Evolutionary conservation across 78 protist species (phyloP).

Genomic region (Tieghemostelium lacteum): DNA sequence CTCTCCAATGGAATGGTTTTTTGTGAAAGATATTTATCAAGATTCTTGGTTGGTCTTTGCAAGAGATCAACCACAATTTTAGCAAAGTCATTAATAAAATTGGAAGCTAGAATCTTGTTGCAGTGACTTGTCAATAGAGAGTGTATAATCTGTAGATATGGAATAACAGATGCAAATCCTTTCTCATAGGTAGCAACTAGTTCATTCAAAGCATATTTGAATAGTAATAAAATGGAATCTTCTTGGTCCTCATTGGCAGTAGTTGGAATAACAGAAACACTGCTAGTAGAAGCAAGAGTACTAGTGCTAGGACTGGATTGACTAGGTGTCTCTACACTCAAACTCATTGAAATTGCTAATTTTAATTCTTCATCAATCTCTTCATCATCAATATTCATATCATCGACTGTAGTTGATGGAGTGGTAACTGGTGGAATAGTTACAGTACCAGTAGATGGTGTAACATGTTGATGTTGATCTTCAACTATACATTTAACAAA

Average conservation of each 20-base stretch:
- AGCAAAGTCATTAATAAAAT: background rate
- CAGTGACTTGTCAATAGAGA: background rate
- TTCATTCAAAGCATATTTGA: constrained; percentile 11
- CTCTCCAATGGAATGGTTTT: constrained; percentile 16
- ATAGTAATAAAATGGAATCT: background rate
- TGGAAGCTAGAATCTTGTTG: background rate
- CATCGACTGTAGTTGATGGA: background rate
- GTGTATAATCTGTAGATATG: constrained; percentile 30
- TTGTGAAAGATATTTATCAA: constrained; percentile 19
- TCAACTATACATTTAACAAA: constrained; percentile 35
- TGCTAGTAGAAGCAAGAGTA: background rate
- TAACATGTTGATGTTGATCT: background rate
- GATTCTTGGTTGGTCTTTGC: background rate
- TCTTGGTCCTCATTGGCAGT: background rate
- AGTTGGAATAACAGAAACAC: background rate
- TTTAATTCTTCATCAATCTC: constrained; percentile 37
- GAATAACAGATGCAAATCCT: constrained; percentile 23
- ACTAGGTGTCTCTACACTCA: background rate
- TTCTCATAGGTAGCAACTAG: background rate
- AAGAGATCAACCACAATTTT: background rate
- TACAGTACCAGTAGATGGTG: background rate
- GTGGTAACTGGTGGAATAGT: background rate
- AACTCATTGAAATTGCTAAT: constrained; percentile 58
- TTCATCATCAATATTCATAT: background rate
- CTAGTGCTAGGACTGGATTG: background rate